Conservation (phyloP, 1,139 yeast genomes). For the Yamadazyma jaroonii region DNA sequence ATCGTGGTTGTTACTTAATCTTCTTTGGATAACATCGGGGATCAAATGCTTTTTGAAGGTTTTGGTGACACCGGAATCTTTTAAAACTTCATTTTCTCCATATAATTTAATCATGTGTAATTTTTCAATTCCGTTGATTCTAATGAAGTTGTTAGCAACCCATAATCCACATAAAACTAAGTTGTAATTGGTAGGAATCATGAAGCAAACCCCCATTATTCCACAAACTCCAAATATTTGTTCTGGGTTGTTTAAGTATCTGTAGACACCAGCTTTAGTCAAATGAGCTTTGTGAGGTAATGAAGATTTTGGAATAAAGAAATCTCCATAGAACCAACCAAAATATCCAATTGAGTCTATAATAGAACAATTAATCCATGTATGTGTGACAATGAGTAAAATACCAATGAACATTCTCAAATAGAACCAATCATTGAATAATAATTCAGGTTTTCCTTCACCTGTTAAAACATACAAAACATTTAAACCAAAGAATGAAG, state of each 20-base stretch:
- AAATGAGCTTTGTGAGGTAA: conserved; percentile 43
- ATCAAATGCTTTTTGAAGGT: conserved; percentile 54
- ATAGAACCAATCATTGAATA: conserved; percentile 41
- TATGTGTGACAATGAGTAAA: conserved; percentile 56
- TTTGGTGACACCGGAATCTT: conserved; percentile 67
- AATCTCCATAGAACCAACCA: conserved; percentile 92
- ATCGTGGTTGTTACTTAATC: conserved; percentile 22
- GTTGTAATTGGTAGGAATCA: conserved; percentile 59
- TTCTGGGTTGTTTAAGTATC: conserved; percentile 84
- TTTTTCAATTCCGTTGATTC: conserved; percentile 74
- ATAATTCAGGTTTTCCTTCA: conserved; percentile 12
- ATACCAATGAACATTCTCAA: conserved; percentile 60
- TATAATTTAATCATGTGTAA: conserved; percentile 78
- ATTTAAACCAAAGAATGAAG: conserved; percentile 45
- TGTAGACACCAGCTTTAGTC: conserved; percentile 80
- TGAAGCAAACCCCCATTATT: conserved; percentile 72
- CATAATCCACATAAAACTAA: conserved; percentile 58
- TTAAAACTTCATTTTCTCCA: conserved; percentile 59
- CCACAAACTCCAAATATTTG: conserved; percentile 81
- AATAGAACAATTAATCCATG: conserved; percentile 72
- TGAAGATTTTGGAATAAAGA: conserved; percentile 56
- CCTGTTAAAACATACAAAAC: conserved; percentile 26
- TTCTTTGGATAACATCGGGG: conserved; percentile 40
- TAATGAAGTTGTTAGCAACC: conserved; percentile 64
- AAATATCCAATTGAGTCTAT: conserved; percentile 75